Conservation (phyloP, 2,329 filamentous ascomycete genomes). For the Trichoderma guizhouense region DNA sequence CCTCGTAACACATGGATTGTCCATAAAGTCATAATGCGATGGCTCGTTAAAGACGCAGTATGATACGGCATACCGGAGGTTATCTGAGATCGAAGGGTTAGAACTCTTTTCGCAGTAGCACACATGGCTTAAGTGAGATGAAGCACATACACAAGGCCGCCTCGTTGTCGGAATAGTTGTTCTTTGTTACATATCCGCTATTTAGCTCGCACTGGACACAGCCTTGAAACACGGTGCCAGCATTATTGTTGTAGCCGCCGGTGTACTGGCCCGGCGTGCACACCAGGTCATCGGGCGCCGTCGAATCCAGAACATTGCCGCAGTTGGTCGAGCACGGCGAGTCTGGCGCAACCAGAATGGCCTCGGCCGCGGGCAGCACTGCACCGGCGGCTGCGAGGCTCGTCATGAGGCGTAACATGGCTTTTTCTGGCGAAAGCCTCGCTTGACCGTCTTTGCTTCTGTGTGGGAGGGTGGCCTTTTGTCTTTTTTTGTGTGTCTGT, state of each 20-base stretch:
- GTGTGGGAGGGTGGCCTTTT: background rate
- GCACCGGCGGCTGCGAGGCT: constrained; percentile 22
- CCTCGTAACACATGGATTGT: constrained; percentile 52
- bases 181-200: constrained; percentile 45
- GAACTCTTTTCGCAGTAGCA: constrained; percentile 16
- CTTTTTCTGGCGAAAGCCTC: background rate
- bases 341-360: constrained; percentile 42
- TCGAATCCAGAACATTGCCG: constrained; percentile 51
- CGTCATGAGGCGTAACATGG: constrained; percentile 22
- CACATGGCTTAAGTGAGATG: background rate
- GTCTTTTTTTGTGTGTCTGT: background rate
- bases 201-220: constrained; percentile 52
- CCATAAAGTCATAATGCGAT: constrained; percentile 38
- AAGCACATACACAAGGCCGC: constrained; percentile 52
- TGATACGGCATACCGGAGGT: constrained; percentile 53
- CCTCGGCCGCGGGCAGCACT: constrained; percentile 23
- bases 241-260: constrained; percentile 37
- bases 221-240: constrained; percentile 48
- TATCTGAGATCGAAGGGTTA: constrained; percentile 41
- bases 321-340: constrained; percentile 51
- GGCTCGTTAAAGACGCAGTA: constrained; percentile 54
- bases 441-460: background rate
- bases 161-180: constrained; percentile 50
- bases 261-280: constrained; percentile 35
- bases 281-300: constrained; percentile 45